Evolutionary conservation across 106 monocot genomes (phyloP).

Genomic region (Cymbidium sinense): DNA sequence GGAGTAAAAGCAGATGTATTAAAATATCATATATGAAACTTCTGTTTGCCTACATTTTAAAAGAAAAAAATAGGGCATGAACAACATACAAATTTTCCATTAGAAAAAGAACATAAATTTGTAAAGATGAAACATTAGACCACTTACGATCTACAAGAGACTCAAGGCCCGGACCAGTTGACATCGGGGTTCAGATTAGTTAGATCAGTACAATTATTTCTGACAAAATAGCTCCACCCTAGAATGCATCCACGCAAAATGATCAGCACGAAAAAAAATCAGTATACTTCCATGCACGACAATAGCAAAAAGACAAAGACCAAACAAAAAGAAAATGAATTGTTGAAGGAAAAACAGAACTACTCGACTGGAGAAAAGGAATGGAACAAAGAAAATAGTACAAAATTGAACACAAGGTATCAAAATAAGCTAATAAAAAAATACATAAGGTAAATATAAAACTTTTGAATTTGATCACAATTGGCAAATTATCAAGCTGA

Average conservation of each 20-base stretch:
- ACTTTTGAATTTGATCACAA: not conserved
- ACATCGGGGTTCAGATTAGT: conserved; percentile 8
- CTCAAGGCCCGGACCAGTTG: conserved; percentile 46
- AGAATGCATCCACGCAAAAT: not conserved
- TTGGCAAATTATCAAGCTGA: not conserved
- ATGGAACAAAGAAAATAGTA: not conserved
- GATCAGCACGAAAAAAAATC: not conserved
- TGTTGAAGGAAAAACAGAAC: not conserved
- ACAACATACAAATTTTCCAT: not conserved
- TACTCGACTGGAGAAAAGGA: not conserved
- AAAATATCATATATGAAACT: not conserved
- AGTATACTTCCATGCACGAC: no score
- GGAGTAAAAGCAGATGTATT: not conserved
- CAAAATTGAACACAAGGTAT: not conserved
- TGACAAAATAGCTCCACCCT: not conserved
- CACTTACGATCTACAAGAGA: conserved; percentile 55
- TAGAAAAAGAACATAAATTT: not conserved
- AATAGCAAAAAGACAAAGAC: no score
- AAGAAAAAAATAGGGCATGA: not conserved
- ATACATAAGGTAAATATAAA: not conserved
- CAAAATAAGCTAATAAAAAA: not conserved
- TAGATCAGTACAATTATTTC: not conserved
- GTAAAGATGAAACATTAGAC: not conserved
- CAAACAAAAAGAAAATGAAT: not conserved
- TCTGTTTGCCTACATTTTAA: not conserved